These are phyloP conservation scores for Leccinellum albellum DNA, from an alignment of 768 basidiomycete genomes.

Conservation along the genomic window DNA sequence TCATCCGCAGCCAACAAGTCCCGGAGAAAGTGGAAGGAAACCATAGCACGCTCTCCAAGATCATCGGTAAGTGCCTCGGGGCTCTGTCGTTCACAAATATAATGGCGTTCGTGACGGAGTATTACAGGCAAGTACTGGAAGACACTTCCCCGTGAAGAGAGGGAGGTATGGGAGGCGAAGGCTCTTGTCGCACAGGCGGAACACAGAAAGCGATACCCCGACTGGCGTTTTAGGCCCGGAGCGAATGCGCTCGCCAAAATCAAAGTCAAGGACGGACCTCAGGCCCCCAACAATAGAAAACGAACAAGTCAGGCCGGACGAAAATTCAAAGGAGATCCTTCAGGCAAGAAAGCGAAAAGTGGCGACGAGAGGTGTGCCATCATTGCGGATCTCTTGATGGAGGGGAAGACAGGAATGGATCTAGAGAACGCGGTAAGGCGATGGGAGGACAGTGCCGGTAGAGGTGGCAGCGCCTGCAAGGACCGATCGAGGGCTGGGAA, in stretches of 20 bases:
- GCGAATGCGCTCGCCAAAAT: conserved; percentile 39
- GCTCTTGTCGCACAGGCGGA: conserved; percentile 68
- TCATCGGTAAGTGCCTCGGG: conserved; percentile 50
- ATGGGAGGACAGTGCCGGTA: conserved; percentile 32
- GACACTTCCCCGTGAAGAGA: conserved; percentile 60
- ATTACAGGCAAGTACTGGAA: conserved; percentile 69
- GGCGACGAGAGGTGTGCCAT: conserved; percentile 58
- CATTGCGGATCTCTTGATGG: conserved; percentile 62
- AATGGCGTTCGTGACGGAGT: background rate
- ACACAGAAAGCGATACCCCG: conserved; percentile 70
- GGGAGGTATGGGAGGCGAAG: conserved; percentile 73
- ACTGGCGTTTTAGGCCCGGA: conserved; percentile 80
- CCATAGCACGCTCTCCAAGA: conserved; percentile 76
- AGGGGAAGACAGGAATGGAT: conserved; percentile 62
- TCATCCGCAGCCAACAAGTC: conserved; percentile 70
- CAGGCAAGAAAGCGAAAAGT: conserved; percentile 27
- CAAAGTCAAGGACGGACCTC: conserved; percentile 40
- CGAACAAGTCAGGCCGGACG: conserved; percentile 27
- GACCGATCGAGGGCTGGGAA: conserved; percentile 2
- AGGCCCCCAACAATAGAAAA: conserved; percentile 26
- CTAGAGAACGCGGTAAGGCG: conserved; percentile 59
- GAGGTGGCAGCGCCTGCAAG: conserved; percentile 1
- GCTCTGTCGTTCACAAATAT: background rate
- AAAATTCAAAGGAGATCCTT: conserved; percentile 30
- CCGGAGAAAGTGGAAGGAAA: conserved; percentile 78